Percentiles rank a stretch among this genome's conserved stretches.
phyloP scores from a whole-genome alignment of 371 early-diverging fungal species.

The Conidiobolus incongruus region DNA sequence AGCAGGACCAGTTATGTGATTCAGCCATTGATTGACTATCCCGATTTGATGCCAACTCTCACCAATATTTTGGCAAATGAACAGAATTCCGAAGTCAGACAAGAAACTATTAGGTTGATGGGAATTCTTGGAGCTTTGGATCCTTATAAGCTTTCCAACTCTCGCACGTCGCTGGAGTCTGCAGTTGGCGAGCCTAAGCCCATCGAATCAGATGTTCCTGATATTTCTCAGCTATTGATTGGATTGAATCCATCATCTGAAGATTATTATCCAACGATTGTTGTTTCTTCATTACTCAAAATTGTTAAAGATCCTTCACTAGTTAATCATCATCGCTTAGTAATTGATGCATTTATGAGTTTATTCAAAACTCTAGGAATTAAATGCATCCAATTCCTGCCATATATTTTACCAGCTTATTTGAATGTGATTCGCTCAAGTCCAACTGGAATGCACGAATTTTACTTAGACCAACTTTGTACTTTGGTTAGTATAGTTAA shows the following conservation, averaged over 20 bases:
- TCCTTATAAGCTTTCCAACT: slow-evolving; percentile 75
- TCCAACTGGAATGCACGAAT: slow-evolving; percentile 56
- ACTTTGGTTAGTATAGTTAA: slow-evolving; percentile 66
- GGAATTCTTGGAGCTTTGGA: slow-evolving; percentile 93
- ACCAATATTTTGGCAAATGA: slow-evolving; percentile 70
- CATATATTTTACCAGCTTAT: slow-evolving; percentile 45
- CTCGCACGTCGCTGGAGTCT: slow-evolving; percentile 8
- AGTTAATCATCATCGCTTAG: slow-evolving; percentile 60
- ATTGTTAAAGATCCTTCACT: slow-evolving; percentile 71
- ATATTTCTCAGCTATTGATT: slow-evolving; percentile 38
- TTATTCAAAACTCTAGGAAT: slow-evolving; percentile 81
- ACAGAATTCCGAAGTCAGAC: slow-evolving; percentile 35
- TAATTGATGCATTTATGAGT: slow-evolving; percentile 78
- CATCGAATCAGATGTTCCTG: slow-evolving; percentile 14
- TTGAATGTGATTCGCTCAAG: slow-evolving; percentile 52
- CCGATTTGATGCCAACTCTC: slow-evolving; percentile 53
- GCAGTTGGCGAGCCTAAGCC: slow-evolving; percentile 23
- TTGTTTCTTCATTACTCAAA: slow-evolving; percentile 71
- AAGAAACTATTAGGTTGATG: slow-evolving; percentile 71
- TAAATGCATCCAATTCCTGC: slow-evolving; percentile 58
- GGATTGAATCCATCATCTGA: slow-evolving; percentile 53
- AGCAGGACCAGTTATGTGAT: slow-evolving; percentile 77
- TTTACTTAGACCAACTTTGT: slow-evolving; percentile 71
- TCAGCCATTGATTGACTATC: slow-evolving; percentile 77
- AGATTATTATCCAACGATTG: slow-evolving; percentile 73